Conservation (phyloP, 2,329 filamentous ascomycete genomes). For the Fusarium robinianum region DNA sequence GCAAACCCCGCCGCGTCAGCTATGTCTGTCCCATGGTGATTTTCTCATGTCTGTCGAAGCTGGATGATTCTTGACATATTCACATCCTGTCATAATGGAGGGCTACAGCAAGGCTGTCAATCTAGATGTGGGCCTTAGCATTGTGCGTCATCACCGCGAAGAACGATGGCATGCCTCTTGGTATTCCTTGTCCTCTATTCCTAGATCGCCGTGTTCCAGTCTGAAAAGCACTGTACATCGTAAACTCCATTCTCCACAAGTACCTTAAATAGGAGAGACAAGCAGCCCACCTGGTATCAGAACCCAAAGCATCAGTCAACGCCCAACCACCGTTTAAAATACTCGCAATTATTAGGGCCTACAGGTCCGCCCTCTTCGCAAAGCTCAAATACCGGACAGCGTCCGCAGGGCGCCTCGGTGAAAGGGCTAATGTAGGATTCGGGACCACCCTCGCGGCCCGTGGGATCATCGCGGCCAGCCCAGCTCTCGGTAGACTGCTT, state of each 20-base stretch:
- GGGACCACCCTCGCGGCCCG: conserved; percentile 45
- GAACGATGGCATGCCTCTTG: too few relatives aligned
- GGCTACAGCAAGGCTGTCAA: too few relatives aligned
- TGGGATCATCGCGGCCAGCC: conserved; percentile 46
- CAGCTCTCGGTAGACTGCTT: conserved; percentile 50
- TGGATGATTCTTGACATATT: too few relatives aligned
- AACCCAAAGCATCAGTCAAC: conserved; percentile 42
- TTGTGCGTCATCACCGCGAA: too few relatives aligned
- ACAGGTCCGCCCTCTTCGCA: conserved; percentile 92
- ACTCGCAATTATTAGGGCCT: conserved; percentile 86
- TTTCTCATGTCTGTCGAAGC: background rate
- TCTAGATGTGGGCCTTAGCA: too few relatives aligned
- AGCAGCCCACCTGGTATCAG: too few relatives aligned
- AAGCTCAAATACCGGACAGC: conserved; percentile 90
- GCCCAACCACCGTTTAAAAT: conserved; percentile 84
- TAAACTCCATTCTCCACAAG: conserved; percentile 31
- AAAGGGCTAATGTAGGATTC: conserved; percentile 68
- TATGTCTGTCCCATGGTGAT: background rate
- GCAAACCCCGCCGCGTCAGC: conserved; percentile 17
- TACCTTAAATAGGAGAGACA: too few relatives aligned
- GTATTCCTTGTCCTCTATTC: conserved; percentile 25
- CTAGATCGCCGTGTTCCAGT: conserved; percentile 34
- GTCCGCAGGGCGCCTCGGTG: conserved; percentile 87
- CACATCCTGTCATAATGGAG: too few relatives aligned
- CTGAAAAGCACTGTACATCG: too few relatives aligned